Percentiles rank a stretch among this genome's conserved stretches.
phyloP scores from a whole-genome alignment of 768 basidiomycete genomes.

The Strobilomyces confusus region DNA sequence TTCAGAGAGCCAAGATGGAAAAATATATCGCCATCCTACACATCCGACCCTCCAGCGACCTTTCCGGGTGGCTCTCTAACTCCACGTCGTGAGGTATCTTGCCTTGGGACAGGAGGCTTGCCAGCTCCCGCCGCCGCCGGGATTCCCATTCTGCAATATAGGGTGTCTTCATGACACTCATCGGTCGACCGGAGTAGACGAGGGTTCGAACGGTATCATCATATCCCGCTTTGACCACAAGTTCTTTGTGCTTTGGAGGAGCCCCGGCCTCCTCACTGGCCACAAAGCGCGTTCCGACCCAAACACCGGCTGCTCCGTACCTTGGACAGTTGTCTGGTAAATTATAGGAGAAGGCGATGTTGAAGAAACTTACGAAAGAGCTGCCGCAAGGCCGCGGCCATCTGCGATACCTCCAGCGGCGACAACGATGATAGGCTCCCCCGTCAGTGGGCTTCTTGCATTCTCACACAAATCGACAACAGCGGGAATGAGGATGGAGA shows the following conservation, averaged over 20 bases:
- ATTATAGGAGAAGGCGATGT: neutral
- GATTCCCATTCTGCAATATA: constrained; percentile 79
- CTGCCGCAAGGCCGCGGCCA: constrained; percentile 74
- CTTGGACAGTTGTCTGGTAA: constrained; percentile 31
- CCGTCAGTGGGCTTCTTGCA: constrained; percentile 71
- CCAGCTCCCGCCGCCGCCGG: constrained; percentile 55
- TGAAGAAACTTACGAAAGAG: constrained; percentile 49
- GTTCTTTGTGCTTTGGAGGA: constrained; percentile 67
- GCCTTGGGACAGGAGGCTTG: constrained; percentile 54
- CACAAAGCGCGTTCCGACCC: constrained; percentile 88
- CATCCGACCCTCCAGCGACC: constrained; percentile 50
- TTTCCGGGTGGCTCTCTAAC: constrained; percentile 63
- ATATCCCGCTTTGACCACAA: constrained; percentile 64
- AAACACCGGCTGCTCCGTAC: constrained; percentile 81
- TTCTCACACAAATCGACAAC: constrained; percentile 75
- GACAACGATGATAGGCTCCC: constrained; percentile 70
- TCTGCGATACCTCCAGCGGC: constrained; percentile 85
- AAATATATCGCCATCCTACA: constrained; percentile 41
- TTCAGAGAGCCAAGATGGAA: constrained; percentile 1
- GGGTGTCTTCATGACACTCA: constrained; percentile 76
- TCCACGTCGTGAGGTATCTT: constrained; percentile 76
- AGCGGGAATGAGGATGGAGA: constrained; percentile 78
- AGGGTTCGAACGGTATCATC: constrained; percentile 71
- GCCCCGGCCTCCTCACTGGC: constrained; percentile 80
- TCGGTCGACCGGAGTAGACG: constrained; percentile 74